phyloP scores from a whole-genome alignment of 805 yeast species.

The Lipomyces japonicus region DNA sequence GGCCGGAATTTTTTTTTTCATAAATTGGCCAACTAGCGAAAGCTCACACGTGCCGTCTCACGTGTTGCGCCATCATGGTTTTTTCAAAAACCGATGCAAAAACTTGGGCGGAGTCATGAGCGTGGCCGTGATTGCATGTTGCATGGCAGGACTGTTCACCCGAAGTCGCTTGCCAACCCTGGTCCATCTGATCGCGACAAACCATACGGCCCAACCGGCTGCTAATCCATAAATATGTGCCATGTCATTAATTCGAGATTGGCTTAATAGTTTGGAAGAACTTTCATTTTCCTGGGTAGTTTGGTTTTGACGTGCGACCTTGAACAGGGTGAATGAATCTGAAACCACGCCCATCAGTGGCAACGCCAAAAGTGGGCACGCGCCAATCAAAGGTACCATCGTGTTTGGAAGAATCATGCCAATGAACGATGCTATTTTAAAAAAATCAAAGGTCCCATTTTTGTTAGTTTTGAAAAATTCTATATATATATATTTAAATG shows the following conservation, averaged over 20 bases:
- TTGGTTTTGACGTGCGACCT: not conserved
- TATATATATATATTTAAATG: conserved; percentile 11
- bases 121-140: conserved; percentile 6
- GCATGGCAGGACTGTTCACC: conserved; percentile 9
- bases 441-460: too few species aligned
- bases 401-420: conserved; percentile 18
- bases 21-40: too few species aligned
- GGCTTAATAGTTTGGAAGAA: not conserved
- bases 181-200: conserved; percentile 18
- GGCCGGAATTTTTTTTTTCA: too few species aligned
- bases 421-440: conserved; percentile 7
- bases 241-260: not conserved
- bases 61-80: too few species aligned
- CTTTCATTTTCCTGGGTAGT: not conserved
- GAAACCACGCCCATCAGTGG: conserved; percentile 16
- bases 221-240: conserved; percentile 19
- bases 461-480: too few species aligned
- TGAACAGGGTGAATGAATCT: conserved; percentile 2
- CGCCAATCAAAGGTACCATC: conserved; percentile 9
- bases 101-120: too few species aligned
- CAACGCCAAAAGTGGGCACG: conserved; percentile 18
- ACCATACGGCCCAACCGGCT: conserved; percentile 20
- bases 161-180: conserved; percentile 9
- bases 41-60: too few species aligned
- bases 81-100: too few species aligned